Base-by-base conservation (phyloP, 495 filamentous ascomycete genomes). In the Xylaria venustula region DNA sequence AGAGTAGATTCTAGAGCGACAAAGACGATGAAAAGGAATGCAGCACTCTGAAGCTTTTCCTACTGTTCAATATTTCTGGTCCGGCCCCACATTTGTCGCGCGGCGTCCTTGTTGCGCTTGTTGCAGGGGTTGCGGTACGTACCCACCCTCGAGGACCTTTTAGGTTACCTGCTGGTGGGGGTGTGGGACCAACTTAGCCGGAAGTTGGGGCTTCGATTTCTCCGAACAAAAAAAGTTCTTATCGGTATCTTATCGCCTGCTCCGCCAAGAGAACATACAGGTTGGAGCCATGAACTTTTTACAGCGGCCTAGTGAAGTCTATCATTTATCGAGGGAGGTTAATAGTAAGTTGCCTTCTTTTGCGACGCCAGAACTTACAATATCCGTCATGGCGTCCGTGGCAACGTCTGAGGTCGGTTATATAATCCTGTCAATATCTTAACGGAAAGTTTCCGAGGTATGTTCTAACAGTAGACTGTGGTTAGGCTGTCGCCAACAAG, bases 211-310 rank as follows among this genome's bases (percentile, higher is more conserved):
- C 34, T 47, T 11, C 25, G 36, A 42, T 36, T 20, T 30, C 36
- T 45, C 19, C 44, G 34, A n/a, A 15, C 8, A 14, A 49, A 59
- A 62, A 53, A 51, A 25, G 48, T 57, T 52, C 60, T 70, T 67
- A 67, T 70, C 65, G 37, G 20, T 3, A 9, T 22, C 58, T 67
- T 70, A 70, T 70, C 67, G 40, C 14, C n/a, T 17, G 49, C 36
- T 50, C 47, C 60, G 44, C 44, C 36, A 50, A 17, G 45, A 61
- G 58, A 62, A 62, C 45, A 62, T 56, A 47, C 30, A 2, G 55
- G 25, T 23, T 36, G 30, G 17, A 44, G 54, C 47, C 20, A 46
- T 61, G 55, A 54, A 55, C 63, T 57, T 60, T 63, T 54, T 60
- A 11, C 51, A 45, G 28, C 15, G n/a, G 30, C 45, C n/a, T 2